Evolutionary conservation across 176 grass and related monocot species (phyloP).

Genomic region (Eragrostis nindensis): DNA sequence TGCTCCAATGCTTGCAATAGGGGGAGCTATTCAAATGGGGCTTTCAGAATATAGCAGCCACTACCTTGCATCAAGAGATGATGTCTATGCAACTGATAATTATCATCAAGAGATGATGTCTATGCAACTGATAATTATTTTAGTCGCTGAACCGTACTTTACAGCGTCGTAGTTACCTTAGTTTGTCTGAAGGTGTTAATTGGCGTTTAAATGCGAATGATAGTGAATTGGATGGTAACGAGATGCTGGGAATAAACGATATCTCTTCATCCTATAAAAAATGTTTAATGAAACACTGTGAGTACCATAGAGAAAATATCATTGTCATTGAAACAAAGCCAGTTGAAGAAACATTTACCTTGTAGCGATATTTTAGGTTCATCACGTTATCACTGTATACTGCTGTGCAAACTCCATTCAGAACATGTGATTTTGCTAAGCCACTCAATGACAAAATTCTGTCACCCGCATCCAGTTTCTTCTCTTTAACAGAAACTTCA

Average conservation of each 20-base stretch:
- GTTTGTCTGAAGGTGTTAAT: conserved; percentile 77
- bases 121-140: conserved; percentile 22
- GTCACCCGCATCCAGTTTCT: conserved; percentile 57
- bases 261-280: conserved; percentile 81
- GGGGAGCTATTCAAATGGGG: not conserved
- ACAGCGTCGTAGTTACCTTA: conserved; percentile 61
- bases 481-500: conserved; percentile 83
- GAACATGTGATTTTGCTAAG: conserved; percentile 59
- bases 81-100: no score
- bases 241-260: conserved; percentile 79
- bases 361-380: conserved; percentile 87
- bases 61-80: not conserved
- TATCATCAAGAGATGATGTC: no score
- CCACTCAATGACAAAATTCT: conserved; percentile 73
- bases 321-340: conserved; percentile 11
- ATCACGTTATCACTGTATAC: conserved; percentile 69
- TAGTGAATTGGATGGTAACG: conserved; percentile 74
- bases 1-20: not conserved
- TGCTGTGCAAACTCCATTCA: conserved; percentile 79
- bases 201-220: conserved; percentile 86
- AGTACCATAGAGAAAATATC: conserved; percentile 13
- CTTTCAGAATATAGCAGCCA: conserved; percentile 8
- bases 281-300: conserved; percentile 24
- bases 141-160: not conserved
- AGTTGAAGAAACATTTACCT: conserved; percentile 62